Evolutionary conservation across 2,329 filamentous ascomycete genomes (phyloP).

Genomic region (Cladosporium sp.): DNA sequence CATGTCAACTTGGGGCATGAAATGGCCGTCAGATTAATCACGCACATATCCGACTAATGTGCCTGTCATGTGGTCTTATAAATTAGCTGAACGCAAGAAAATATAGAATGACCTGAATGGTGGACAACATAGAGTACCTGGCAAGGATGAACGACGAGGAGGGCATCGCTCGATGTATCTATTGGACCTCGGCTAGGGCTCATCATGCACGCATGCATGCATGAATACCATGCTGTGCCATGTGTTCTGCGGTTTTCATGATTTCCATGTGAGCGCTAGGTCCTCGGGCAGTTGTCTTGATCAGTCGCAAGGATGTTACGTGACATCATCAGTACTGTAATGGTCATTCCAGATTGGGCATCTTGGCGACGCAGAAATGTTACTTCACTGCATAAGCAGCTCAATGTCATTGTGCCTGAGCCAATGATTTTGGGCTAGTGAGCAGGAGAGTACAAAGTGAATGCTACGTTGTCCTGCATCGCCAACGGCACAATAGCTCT

Average conservation of each 20-base stretch:
- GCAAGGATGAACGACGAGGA: neutral
- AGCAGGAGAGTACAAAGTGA: neutral
- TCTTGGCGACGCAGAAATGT: neutral
- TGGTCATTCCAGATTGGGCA: neutral
- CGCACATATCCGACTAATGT: neutral
- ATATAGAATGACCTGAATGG: neutral
- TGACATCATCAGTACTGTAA: neutral
- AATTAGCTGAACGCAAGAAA: neutral
- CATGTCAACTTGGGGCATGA: neutral
- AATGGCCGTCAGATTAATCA: neutral
- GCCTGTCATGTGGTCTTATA: neutral
- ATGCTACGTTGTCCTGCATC: neutral
- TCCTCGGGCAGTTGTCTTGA: neutral
- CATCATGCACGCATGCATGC: neutral
- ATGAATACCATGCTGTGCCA: neutral
- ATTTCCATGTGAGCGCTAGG: neutral
- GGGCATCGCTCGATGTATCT: neutral
- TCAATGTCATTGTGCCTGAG: neutral
- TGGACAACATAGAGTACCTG: neutral
- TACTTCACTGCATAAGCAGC: neutral
- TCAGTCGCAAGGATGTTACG: neutral
- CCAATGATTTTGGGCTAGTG: neutral
- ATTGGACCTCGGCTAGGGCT: neutral
- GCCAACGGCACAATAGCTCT: neutral
- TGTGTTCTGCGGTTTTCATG: neutral